A percentile compares a stretch with the other conserved stretches of the same genome.
phyloP scores from a whole-genome alignment of 2,329 filamentous ascomycete species.

The Fusarium chaquense region DNA sequence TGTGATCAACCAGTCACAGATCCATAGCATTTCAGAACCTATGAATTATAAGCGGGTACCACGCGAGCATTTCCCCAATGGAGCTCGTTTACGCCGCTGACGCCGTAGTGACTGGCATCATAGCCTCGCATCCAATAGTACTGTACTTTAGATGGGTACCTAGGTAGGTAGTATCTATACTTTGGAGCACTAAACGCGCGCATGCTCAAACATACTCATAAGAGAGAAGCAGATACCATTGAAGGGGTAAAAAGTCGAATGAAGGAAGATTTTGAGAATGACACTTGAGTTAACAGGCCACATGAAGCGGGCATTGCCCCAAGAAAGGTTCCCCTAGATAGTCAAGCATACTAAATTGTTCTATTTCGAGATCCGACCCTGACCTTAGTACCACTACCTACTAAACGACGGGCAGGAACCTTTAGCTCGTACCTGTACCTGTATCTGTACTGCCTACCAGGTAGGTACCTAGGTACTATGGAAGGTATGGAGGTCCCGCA shows the following conservation, averaged over 20 bases:
- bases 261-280: neutral
- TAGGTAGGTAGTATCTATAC: constrained; percentile 8
- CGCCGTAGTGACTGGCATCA: constrained; percentile 19
- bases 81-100: constrained; percentile 22
- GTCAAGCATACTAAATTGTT: constrained; percentile 8
- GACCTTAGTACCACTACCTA: neutral
- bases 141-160: neutral
- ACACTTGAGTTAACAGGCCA: neutral
- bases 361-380: neutral
- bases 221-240: neutral
- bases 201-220: constrained; percentile 32
- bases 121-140: constrained; percentile 25
- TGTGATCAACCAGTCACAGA: constrained; percentile 3
- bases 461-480: too few species aligned
- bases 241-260: neutral
- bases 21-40: neutral
- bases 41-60: constrained; percentile 19
- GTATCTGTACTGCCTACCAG: neutral
- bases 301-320: neutral
- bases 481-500: neutral
- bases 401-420: neutral
- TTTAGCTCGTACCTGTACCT: constrained; percentile 10
- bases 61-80: constrained; percentile 48
- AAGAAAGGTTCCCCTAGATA: neutral
- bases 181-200: constrained; percentile 31